Evolutionary conservation across 371 early-diverging fungal species (phyloP), one percentile per base, ranked within the genome.

Genomic region (Mortierella polycephala): DNA sequence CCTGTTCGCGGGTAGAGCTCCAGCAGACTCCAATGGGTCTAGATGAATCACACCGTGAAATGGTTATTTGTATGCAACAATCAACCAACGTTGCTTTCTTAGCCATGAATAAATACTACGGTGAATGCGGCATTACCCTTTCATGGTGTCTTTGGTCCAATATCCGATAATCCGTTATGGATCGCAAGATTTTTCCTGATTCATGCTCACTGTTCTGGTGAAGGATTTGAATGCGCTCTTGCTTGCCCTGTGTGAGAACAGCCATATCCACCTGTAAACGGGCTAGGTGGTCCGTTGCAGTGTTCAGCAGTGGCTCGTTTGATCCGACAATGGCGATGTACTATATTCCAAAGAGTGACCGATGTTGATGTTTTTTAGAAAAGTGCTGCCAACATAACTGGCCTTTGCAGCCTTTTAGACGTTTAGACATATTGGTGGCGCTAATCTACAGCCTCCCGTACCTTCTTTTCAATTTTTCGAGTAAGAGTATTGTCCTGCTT

Each of bases 1-100:
- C 75, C 75, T 8, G 75, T 75, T 55, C 51, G 30, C 21, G 75
- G 75, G 16, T 70, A 65, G 12, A 75, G 55, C 3, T 59, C 39
- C 14, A 73, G 59, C 7, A 58, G 20, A 23, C 60, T 53, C 61
- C 61, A 62, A 7, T 62, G 20, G 8, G 47, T n/a, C 74, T 61
- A 63, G 5, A 56, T 21, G 11, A 16, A 16, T 51, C 14, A 14
- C 21, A 49, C 37, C 14, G 52, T 2, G 1, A 14, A 45, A 16
- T 2, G 40, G 39, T 42, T 16, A 60, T 23, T 13, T 12, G 58
- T 50, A 7, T 16, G 41, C n/a, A 55, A 40, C 11, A 13, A 16
- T 9, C 6, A 1, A 37, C 5, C 20, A 23, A 12, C 18, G 10
- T 18, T 41, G 40, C 40, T 52, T 39, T 49, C 42, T 14, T 5